Conservation (phyloP, 2,329 filamentous ascomycete species). For the Pseudogymnoascus verrucosus region DNA sequence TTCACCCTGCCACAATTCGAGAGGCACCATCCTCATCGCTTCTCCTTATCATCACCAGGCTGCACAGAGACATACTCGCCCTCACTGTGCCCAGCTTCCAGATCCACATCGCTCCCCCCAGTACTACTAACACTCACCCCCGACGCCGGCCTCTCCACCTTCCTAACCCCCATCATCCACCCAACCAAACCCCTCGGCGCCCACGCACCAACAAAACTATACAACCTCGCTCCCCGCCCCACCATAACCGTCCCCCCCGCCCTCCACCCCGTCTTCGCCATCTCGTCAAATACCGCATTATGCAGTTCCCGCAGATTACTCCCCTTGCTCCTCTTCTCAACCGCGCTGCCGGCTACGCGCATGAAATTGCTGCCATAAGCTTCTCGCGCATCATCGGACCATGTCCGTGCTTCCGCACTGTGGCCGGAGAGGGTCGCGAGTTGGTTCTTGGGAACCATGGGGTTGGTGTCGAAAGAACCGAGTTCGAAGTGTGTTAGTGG, state of each 20-base stretch:
- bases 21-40: background rate
- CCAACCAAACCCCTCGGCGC: slow-evolving; percentile 70
- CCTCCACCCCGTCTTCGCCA: slow-evolving; percentile 52
- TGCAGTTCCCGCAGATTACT: slow-evolving; percentile 73
- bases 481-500: slow-evolving; percentile 82
- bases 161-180: slow-evolving; percentile 83
- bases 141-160: slow-evolving; percentile 35
- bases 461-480: slow-evolving; percentile 76
- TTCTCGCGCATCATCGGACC: slow-evolving; percentile 53
- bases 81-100: background rate
- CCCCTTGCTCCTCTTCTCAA: slow-evolving; percentile 19
- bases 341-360: slow-evolving; percentile 44
- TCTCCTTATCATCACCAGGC: background rate
- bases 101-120: slow-evolving; percentile 5
- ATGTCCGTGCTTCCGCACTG: slow-evolving; percentile 49
- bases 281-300: slow-evolving; percentile 81
- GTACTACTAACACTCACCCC: background rate
- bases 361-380: slow-evolving; percentile 57
- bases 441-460: slow-evolving; percentile 36
- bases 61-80: background rate
- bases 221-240: slow-evolving; percentile 75
- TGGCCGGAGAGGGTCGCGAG: slow-evolving; percentile 35
- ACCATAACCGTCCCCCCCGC: slow-evolving; percentile 62
- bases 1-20: background rate
- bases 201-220: slow-evolving; percentile 78